phyloP scores from a whole-genome alignment of 208 protist genomes.

The Crithidia thermophila region DNA sequence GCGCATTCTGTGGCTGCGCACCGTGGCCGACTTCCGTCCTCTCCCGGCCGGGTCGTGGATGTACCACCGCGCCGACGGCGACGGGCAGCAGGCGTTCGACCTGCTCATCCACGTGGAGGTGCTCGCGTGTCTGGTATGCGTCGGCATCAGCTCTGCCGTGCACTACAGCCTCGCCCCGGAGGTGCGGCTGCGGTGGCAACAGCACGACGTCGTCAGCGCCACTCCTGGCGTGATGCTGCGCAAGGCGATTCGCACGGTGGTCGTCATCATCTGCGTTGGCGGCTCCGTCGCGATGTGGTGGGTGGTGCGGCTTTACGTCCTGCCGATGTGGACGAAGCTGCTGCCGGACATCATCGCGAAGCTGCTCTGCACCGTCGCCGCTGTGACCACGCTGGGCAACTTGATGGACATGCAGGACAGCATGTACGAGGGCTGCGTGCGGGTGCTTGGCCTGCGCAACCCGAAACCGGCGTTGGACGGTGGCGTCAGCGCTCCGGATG shows the following conservation, averaged over 20 bases:
- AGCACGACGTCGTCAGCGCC: constrained; percentile 47
- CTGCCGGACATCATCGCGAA: constrained; percentile 49
- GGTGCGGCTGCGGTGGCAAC: constrained; percentile 36
- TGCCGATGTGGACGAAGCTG: constrained; percentile 39
- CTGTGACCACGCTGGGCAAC: constrained; percentile 61
- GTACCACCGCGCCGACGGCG: constrained; percentile 14
- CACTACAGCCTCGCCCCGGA: constrained; percentile 28
- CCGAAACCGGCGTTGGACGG: constrained; percentile 2
- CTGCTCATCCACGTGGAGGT: constrained; percentile 18
- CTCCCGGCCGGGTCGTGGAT: constrained; percentile 24
- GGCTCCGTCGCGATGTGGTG: constrained; percentile 31
- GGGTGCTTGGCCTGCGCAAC: constrained; percentile 56
- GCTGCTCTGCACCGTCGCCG: constrained; percentile 43
- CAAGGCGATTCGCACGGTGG: constrained; percentile 63
- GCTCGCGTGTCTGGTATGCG: constrained; percentile 19
- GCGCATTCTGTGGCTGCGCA: constrained; percentile 29
- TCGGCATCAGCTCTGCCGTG: constrained; percentile 26
- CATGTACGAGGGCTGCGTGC: constrained; percentile 61
- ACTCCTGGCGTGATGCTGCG: constrained; percentile 66
- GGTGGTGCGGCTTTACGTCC: constrained; percentile 28
- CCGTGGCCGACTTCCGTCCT: constrained; percentile 25
- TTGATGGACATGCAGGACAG: constrained; percentile 83
- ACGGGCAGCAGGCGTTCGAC: constrained; percentile 24
- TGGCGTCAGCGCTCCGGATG: background rate
- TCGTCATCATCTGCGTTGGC: constrained; percentile 57